Base-by-base conservation (phyloP, 108 stramenopile species). In the Cyclotella cryptica region DNA sequence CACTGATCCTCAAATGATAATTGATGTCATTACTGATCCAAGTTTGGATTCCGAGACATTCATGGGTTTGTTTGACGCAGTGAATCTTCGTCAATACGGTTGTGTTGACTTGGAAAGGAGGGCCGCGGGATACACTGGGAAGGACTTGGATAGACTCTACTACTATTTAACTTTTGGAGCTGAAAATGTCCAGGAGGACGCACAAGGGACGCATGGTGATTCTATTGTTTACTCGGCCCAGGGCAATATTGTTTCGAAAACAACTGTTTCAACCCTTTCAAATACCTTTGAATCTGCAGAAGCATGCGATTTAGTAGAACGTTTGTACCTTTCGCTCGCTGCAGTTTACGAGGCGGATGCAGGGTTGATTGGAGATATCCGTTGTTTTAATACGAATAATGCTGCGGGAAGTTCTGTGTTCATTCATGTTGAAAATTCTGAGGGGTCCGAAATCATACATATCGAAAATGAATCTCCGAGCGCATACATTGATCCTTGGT, bases 231-330 rank as follows among this genome's bases (percentile, higher is more conserved):
- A 71, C 22, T 71, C 69, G 17, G 69, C 69, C 8, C 69, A 71
- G 24, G 69, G 69, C n/a, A 71, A 71, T 71, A 57, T 71, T 8
- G 69, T 71, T 27, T 71, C 69, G 2, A 71, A 58, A n/a, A 57
- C 69, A 5, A 71, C 69, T 1, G 69, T 71, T 6, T 47, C 55
- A 0, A 44, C 55, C 7, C 42, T 71, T 9, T 27, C 35, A 29
- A 22, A 42, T 42, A 58, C 55, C 8, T 71, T 71, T 43, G 5
- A 0, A 22, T 58, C 55, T 21, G 69, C 29, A 9, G 55, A 28
- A 5, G 69, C 69, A 58, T 71, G 69, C 35, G 69, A 71, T 58
- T 58, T 71, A 22, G 69, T 58, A 13, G 69, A 71, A 43, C 69
- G 54, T 3, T 30, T 71, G 12, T 71, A 71, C 22, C 51, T 35